Evolutionary conservation across 768 basidiomycete species (phyloP).

Genomic region (Phaffia australis): DNA sequence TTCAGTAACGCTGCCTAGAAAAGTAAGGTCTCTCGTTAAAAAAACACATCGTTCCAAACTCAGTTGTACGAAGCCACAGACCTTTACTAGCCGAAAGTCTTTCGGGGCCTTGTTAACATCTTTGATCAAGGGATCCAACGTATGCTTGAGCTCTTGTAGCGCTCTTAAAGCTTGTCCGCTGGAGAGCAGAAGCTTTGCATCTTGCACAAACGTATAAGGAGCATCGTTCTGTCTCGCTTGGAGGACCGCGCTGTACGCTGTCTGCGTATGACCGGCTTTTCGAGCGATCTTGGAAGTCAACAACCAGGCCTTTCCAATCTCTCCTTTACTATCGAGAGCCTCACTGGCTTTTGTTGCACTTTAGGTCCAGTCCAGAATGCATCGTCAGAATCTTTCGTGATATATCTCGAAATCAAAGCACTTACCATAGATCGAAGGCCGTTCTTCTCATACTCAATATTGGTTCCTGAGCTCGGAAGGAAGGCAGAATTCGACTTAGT

Average conservation of each 20-base stretch:
- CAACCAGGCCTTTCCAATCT: slow-evolving; percentile 79
- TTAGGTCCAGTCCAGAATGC: slow-evolving; percentile 15
- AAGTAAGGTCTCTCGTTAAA: background rate
- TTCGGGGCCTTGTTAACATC: background rate
- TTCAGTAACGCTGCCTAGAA: slow-evolving; percentile 62
- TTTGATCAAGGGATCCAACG: slow-evolving; percentile 32
- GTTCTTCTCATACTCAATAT: slow-evolving; percentile 80
- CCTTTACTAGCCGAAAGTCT: slow-evolving; percentile 50
- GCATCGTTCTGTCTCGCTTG: slow-evolving; percentile 69
- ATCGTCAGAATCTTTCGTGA: slow-evolving; percentile 3
- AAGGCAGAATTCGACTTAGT: slow-evolving; percentile 67
- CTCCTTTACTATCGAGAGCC: slow-evolving; percentile 35
- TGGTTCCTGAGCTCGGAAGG: slow-evolving; percentile 77
- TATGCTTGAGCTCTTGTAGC: slow-evolving; percentile 73
- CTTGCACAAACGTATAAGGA: slow-evolving; percentile 74
- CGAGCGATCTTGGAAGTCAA: slow-evolving; percentile 89
- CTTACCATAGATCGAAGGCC: slow-evolving; percentile 63
- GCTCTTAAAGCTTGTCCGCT: slow-evolving; percentile 73
- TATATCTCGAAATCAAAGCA: background rate
- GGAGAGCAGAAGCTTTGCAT: slow-evolving; percentile 70
- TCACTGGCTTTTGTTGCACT: slow-evolving; percentile 39
- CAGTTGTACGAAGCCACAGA: slow-evolving; percentile 30
- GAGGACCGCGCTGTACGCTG: slow-evolving; percentile 87
- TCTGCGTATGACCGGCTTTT: slow-evolving; percentile 90
- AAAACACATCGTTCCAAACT: too few species aligned